phyloP scores from a whole-genome alignment of 116 monocot genomes.

The Zostera marina region DNA sequence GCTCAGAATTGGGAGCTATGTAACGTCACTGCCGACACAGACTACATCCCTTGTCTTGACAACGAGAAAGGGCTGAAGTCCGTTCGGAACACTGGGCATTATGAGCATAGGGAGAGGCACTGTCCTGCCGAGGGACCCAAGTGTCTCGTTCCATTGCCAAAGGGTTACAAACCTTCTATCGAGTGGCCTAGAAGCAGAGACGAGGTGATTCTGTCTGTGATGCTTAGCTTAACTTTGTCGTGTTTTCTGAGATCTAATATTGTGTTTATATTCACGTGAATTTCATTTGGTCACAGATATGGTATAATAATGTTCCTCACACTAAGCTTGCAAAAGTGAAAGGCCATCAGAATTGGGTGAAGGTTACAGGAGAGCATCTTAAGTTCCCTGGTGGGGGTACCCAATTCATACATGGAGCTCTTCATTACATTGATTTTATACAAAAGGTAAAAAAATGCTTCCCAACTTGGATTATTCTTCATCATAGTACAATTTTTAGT shows the following conservation, averaged over 20 bases:
- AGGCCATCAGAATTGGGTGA: constrained; percentile 61
- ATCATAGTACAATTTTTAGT: neutral
- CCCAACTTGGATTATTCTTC: neutral
- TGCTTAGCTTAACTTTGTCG: no score
- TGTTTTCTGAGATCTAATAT: neutral
- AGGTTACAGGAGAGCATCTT: constrained; percentile 69
- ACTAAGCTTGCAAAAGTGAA: neutral
- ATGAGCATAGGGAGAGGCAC: constrained; percentile 83
- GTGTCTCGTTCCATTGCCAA: constrained; percentile 72
- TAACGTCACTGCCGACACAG: constrained; percentile 37
- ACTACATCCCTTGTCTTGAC: constrained; percentile 91
- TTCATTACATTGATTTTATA: constrained; percentile 73
- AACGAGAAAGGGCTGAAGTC: constrained; percentile 56
- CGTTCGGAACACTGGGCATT: constrained; percentile 56
- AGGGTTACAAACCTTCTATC: constrained; percentile 48
- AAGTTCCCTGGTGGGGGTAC: constrained; percentile 95
- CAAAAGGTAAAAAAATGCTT: constrained; percentile 32
- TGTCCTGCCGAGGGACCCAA: constrained; percentile 55
- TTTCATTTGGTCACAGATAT: constrained; percentile 39
- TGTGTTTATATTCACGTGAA: neutral
- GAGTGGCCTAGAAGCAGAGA: constrained; percentile 74
- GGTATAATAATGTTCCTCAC: constrained; percentile 75
- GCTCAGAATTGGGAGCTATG: constrained; percentile 48
- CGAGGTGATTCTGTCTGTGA: constrained; percentile 28
- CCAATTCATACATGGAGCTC: constrained; percentile 75